Conservation (phyloP, 164 flowering plant genomes). For the Dillenia suffruticosa region DNA sequence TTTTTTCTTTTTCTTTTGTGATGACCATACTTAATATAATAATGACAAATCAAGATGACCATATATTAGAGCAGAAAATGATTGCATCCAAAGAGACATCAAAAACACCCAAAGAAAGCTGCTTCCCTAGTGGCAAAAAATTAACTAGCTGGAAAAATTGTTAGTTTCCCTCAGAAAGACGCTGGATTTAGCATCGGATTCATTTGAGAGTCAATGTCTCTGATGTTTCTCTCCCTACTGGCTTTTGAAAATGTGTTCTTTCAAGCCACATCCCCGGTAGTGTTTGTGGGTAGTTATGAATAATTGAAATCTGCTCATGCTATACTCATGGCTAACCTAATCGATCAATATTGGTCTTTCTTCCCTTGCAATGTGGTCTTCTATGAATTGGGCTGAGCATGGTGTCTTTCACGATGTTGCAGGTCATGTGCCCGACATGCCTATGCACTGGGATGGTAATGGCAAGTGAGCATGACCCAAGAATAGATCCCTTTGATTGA, state of each 20-base stretch:
- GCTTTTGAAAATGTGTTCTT: not conserved
- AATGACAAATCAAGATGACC: not conserved
- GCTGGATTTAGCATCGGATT: too few relatives aligned
- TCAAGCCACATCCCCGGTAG: not conserved
- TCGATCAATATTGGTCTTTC: not conserved
- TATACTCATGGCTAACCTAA: too few relatives aligned
- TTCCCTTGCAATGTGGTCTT: too few relatives aligned
- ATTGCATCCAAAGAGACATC: too few relatives aligned
- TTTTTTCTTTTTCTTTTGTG: not conserved
- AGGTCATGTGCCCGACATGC: conserved; percentile 99
- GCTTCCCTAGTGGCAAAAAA: too few relatives aligned
- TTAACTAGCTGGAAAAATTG: too few relatives aligned
- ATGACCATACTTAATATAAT: not conserved
- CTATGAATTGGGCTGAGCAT: not conserved
- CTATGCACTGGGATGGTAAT: conserved; percentile 96
- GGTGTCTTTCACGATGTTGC: conserved; percentile 1
- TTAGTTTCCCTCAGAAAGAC: too few relatives aligned
- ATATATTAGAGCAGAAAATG: too few relatives aligned
- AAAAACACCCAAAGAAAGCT: too few relatives aligned
- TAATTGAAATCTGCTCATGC: not conserved
- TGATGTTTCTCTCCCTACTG: not conserved
- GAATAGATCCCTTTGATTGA: conserved; percentile 92
- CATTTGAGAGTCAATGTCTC: not conserved
- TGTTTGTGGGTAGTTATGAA: not conserved
- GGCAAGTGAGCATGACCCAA: conserved; percentile 98